phyloP scores from a whole-genome alignment of 169 alveolate species.

The Sarcocystis neurona region DNA sequence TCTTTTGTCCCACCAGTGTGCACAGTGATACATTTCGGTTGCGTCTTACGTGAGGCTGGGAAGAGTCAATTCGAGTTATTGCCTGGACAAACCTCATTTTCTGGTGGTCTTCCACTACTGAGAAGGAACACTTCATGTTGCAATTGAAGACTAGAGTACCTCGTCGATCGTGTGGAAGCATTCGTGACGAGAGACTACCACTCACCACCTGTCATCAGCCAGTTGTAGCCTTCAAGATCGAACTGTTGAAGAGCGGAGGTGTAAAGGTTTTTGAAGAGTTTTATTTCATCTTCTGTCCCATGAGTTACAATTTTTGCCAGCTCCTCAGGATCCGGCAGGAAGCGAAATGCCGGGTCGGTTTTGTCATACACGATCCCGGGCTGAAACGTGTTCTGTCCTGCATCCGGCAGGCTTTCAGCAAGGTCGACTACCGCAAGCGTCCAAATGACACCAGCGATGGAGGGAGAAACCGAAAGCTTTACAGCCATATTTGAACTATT shows the following conservation, averaged over 20 bases:
- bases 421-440: too few species aligned
- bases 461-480: too few species aligned
- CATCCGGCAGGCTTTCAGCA: too few species aligned
- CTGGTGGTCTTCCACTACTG: conserved; percentile 58
- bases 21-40: neutral
- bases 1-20: neutral
- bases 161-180: neutral
- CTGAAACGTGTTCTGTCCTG: too few species aligned
- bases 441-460: too few species aligned
- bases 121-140: neutral
- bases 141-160: too few species aligned
- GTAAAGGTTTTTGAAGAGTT: conserved; percentile 57
- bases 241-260: conserved; percentile 67
- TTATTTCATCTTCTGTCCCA: conserved; percentile 36
- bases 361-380: too few species aligned
- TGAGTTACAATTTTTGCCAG: conserved; percentile 31
- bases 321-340: conserved; percentile 50
- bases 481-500: too few species aligned
- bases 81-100: conserved; percentile 63
- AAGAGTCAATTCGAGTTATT: conserved; percentile 36
- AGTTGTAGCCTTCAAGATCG: conserved; percentile 72
- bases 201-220: conserved; percentile 68
- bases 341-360: conserved; percentile 3
- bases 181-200: neutral
- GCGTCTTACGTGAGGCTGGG: conserved; percentile 67